Conservation (phyloP, 1,284 basidiomycete genomes). For the Leccinum subfulvum region DNA sequence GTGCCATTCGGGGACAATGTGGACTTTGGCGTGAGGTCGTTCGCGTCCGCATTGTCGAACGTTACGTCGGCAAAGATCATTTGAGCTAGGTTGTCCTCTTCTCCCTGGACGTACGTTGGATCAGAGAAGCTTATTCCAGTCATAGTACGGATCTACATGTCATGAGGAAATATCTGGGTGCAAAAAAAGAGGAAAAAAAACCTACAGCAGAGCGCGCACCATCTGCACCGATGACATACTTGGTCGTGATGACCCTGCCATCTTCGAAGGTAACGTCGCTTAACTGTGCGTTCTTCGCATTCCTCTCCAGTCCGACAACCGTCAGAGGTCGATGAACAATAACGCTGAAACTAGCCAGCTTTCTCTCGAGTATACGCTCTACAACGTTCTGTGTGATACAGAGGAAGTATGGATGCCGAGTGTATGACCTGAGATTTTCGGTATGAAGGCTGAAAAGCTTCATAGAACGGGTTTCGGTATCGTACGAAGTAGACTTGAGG, state of each 20-base stretch:
- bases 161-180: neutral
- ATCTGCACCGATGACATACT: slow-evolving; percentile 32
- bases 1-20: slow-evolving; percentile 21
- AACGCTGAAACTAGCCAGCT: slow-evolving; percentile 31
- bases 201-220: slow-evolving; percentile 44
- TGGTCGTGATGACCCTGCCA: slow-evolving; percentile 44
- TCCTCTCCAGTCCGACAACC: slow-evolving; percentile 32
- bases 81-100: slow-evolving; percentile 16
- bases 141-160: slow-evolving; percentile 19
- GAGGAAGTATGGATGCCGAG: slow-evolving; percentile 36
- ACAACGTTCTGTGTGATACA: slow-evolving; percentile 48
- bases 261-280: slow-evolving; percentile 49
- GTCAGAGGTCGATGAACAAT: slow-evolving; percentile 25
- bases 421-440: slow-evolving; percentile 28
- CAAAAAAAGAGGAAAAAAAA: slow-evolving; percentile 14
- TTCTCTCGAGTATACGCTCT: slow-evolving; percentile 41
- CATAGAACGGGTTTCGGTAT: neutral
- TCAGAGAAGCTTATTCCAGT: slow-evolving; percentile 21
- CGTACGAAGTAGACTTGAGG: slow-evolving; percentile 26
- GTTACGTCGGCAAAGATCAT: slow-evolving; percentile 15
- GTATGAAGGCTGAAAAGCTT: neutral
- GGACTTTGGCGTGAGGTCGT: neutral
- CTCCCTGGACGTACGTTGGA: slow-evolving; percentile 4
- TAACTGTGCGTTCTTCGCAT: slow-evolving; percentile 23
- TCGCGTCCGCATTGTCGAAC: neutral